These are phyloP conservation scores for Rhazya stricta DNA, from an alignment of 257 asterid genomes.

Conservation along the genomic window DNA sequence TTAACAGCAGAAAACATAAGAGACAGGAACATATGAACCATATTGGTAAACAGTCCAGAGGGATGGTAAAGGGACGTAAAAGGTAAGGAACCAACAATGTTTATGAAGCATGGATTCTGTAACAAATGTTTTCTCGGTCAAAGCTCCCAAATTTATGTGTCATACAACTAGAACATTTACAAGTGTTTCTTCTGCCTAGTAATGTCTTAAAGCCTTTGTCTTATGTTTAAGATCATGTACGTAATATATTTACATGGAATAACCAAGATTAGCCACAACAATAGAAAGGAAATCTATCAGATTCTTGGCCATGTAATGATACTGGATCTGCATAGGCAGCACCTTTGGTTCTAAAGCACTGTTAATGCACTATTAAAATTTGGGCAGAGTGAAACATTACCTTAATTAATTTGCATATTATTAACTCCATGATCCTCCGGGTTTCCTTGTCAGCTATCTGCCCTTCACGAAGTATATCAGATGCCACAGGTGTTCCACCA, in stretches of 20 bases:
- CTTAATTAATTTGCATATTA: slow-evolving; percentile 82
- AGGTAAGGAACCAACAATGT: not conserved
- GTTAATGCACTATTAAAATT: not conserved
- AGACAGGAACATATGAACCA: not conserved
- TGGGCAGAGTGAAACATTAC: slow-evolving; percentile 27
- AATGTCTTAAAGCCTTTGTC: not conserved
- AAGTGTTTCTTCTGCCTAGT: not conserved
- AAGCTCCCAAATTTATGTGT: not conserved
- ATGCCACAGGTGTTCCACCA: slow-evolving; percentile 84
- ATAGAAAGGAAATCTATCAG: not conserved
- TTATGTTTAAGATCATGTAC: not conserved
- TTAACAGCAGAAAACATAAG: not conserved
- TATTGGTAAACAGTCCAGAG: not conserved
- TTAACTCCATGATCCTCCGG: slow-evolving; percentile 72
- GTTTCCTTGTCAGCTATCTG: slow-evolving; percentile 85
- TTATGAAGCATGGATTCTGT: not conserved
- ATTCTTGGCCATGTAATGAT: not conserved
- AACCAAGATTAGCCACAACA: not conserved
- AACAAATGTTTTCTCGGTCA: no score
- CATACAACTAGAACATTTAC: no score
- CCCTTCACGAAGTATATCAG: slow-evolving; percentile 95
- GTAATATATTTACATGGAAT: not conserved
- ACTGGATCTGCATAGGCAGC: not conserved
- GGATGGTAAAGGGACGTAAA: not conserved
- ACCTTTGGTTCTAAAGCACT: not conserved